Base-by-base conservation (phyloP, 2,329 filamentous ascomycete genomes). In the Monosporascus sp. region DNA sequence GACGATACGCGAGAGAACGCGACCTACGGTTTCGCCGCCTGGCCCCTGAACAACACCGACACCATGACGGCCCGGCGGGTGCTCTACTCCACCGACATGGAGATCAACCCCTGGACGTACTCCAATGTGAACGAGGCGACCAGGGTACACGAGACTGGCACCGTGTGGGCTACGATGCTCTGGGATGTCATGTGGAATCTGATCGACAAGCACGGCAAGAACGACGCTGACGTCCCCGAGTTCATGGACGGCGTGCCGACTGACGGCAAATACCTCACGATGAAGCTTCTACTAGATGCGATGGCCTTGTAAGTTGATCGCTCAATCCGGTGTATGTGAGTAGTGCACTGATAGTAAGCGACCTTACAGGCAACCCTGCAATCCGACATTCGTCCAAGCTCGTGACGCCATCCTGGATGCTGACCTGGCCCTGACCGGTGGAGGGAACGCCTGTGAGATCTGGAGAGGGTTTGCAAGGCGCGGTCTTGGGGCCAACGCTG, bases 141-240 rank as follows among this genome's bases (percentile, higher is more conserved):
- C 3, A 59, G 60, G 1, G 74, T 78, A 1, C 80, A 83, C 63
- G 61, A 68, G 17, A 72, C 81, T 38, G 80, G 79, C 36, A 77
- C 74, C 36, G 69, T 78, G 53, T 82, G 79, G 78, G 75, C 74
- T 2, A 74, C 71, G 0, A 74, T 75, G 42, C 68, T 83, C 5
- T 82, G 82, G 64, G 80, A 83, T 59, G 70, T 82, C 14, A 63
- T 82, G 52, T 83, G 80, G 80, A 81, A 80, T 65, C 60, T 83
- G 36, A 78, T 82, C 53, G 79, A 80, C 49, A 78, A 78, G 67
- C 65, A 80, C 55, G 80, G 80, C 51, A 78, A 77, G 66, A 79
- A 73, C 42, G 68, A 73, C 46, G 67, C 55, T 1, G 65, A 65
- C 8, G 59, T 64, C 17, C 79, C 80, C 0, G 63, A 65, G 1